Conservation (phyloP, 208 protist species). For the Angomonas deanei region DNA sequence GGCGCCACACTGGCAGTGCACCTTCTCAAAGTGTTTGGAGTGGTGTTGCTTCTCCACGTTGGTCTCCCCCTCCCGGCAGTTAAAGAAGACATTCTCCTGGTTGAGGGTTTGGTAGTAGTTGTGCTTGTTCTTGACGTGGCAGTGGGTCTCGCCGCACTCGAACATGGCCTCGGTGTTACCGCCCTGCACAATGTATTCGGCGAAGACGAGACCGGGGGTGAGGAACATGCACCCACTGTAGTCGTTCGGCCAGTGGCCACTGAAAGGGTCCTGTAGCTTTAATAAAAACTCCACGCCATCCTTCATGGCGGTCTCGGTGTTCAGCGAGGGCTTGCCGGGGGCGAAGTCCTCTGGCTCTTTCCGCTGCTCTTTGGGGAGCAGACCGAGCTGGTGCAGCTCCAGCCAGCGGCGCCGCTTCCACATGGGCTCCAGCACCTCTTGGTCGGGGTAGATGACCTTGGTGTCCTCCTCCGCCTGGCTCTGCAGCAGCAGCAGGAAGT, state of each 20-base stretch:
- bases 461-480: background rate
- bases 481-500: slow-evolving; percentile 23
- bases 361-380: slow-evolving; percentile 13
- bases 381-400: slow-evolving; percentile 66
- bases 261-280: slow-evolving; percentile 82
- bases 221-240: slow-evolving; percentile 97
- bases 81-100: slow-evolving; percentile 12
- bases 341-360: background rate
- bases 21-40: slow-evolving; percentile 17
- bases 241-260: slow-evolving; percentile 97
- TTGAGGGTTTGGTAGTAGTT: slow-evolving; percentile 1
- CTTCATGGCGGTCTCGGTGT: slow-evolving; percentile 40
- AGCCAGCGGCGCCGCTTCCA: slow-evolving; percentile 36
- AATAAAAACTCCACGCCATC: slow-evolving; percentile 70
- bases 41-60: slow-evolving; percentile 12
- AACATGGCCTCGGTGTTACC: slow-evolving; percentile 71
- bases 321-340: background rate
- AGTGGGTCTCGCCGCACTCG: slow-evolving; percentile 30
- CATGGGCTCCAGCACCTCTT: slow-evolving; percentile 31
- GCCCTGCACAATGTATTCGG: slow-evolving; percentile 82
- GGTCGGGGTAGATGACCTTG: background rate
- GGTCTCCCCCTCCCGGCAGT: slow-evolving; percentile 7
- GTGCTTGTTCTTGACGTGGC: slow-evolving; percentile 18
- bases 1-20: slow-evolving; percentile 44
- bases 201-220: slow-evolving; percentile 89